Evolutionary conservation across 2,329 filamentous ascomycete species (phyloP), one percentile per base, ranked within the genome.

Genomic region (Berkeleyomyces basicola): DNA sequence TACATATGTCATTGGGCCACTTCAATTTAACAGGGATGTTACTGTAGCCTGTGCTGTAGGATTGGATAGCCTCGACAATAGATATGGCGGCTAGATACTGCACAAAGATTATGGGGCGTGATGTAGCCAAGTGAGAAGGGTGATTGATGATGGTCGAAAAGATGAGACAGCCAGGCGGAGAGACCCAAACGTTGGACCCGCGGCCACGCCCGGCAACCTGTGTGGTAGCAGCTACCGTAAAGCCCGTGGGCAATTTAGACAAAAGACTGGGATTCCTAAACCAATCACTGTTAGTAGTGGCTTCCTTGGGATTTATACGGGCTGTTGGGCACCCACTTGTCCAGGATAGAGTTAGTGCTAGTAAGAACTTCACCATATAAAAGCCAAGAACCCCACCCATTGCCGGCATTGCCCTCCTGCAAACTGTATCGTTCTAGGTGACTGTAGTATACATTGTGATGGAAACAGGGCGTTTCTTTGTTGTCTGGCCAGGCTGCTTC

Each of bases 1-100:
- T 73, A 85, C 83, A 92, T 62, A 99, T 88, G 70, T 99, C 93
- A 69, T 99, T 99, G 9, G 93, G 93, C 93, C 93, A 99, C 73
- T 99, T 99, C 40, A 99, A 75, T 71, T 88, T 90, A 47, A 99
- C 79, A 0, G 88, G 88, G 3, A 97, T 72, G 0, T 82, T 77
- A 4, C 82, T 78, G 72, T 95, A 97, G 6, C 85, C 88, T 2
- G 74, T 73, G 58, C 86, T 90, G 70, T 97, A 97, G 36, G 78
- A 80, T 66, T 88, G 85, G 66, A 97, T 85, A 0, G 89, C 92
- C 66, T 88, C 82, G 2, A 95, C 86, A 49, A 92, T 87, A 47
- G 93, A 91, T 55, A 99, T 82, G 0, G 90, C 91, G 0, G 90
- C 85, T 11, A 99, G 80, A 71, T 99, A 99, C 72, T 97, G 93